Evolutionary conservation across 2,329 filamentous ascomycete species (phyloP), one percentile per base, ranked within the genome.

Genomic region (Myriosclerotinia scirpicola): DNA sequence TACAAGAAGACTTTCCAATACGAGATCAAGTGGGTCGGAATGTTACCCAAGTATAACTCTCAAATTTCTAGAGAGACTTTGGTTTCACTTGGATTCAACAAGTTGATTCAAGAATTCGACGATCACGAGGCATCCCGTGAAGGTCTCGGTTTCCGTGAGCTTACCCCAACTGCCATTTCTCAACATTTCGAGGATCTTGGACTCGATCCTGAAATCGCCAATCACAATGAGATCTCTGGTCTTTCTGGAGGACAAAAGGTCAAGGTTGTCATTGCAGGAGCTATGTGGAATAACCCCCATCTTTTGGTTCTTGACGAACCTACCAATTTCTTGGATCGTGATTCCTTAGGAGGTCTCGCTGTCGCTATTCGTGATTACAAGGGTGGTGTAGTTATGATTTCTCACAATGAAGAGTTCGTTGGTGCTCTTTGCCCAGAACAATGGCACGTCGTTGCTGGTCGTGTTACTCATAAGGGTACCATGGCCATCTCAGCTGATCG

Each of bases 1-100:
- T 97, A 87, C 83, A 98, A 99, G 89, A 99, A 99, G 87, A 91
- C 90, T 52, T 97, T 96, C 86, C 93, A 97, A 83, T 98, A 98
- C 77, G 94, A 98, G 83, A 87, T 97, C 54, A 97, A 98, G 86
- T 99, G 95, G 95, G 82, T 89, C 69, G 85, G 87, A 71, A 86
- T 92, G 79, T 84, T 98, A 26, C 95, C 95, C 68, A 99, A 98
- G 84, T 83, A 90, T 85, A 99, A 99, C 85, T 88, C 87, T 68
- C 90, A 93, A 82, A 89, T 99, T 73, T 96, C 93, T 5, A 91
- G 95, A 61, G 95, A 99, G 80, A 99, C 93, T 0, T 85, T 99
- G 30, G 77, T 90, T 12, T 89, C 94, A 67, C 87, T 90, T 67
- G 95, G 95, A 30, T 99, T 96, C 82, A 84, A 86, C 80, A 99